Conservation (phyloP, 306 rosid genomes). For the Alnus rubra region DNA sequence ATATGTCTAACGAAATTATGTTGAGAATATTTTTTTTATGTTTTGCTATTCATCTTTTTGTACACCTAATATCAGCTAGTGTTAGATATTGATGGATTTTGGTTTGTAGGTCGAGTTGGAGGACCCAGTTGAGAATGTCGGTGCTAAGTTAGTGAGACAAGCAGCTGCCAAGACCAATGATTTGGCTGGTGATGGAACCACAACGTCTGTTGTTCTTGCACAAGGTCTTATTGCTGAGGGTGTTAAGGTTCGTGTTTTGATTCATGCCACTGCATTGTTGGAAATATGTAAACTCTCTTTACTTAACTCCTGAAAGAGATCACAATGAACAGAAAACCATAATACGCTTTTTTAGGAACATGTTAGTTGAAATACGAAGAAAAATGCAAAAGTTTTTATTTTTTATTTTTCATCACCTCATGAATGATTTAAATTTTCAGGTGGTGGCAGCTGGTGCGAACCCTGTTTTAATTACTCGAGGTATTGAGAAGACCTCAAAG, state of each 20-base stretch:
- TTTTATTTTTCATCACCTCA: not conserved
- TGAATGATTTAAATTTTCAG: conserved; percentile 33
- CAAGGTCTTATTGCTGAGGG: conserved; percentile 99
- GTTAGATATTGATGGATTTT: not conserved
- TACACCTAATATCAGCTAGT: not conserved
- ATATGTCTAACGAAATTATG: not conserved
- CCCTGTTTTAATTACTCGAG: conserved; percentile 96
- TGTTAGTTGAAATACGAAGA: no score
- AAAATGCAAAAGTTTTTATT: not conserved
- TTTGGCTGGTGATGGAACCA: conserved; percentile 98
- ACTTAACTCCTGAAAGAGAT: no score
- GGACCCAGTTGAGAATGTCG: conserved; percentile 99
- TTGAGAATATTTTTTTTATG: not conserved
- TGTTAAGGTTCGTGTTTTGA: conserved; percentile 58
- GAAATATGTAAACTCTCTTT: not conserved
- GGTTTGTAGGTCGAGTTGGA: conserved; percentile 82
- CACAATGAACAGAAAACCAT: no score
- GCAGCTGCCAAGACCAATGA: conserved; percentile 99
- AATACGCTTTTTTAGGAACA: no score
- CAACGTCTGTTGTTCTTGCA: conserved; percentile 97
- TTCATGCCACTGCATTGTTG: not conserved
- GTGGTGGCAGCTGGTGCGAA: conserved; percentile 99
- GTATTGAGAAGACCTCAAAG: conserved; percentile 88
- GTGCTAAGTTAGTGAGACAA: conserved; percentile 97
- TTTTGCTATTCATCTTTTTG: not conserved